Conservation (phyloP, 495 filamentous ascomycete species). For the Xylaria sp. region DNA sequence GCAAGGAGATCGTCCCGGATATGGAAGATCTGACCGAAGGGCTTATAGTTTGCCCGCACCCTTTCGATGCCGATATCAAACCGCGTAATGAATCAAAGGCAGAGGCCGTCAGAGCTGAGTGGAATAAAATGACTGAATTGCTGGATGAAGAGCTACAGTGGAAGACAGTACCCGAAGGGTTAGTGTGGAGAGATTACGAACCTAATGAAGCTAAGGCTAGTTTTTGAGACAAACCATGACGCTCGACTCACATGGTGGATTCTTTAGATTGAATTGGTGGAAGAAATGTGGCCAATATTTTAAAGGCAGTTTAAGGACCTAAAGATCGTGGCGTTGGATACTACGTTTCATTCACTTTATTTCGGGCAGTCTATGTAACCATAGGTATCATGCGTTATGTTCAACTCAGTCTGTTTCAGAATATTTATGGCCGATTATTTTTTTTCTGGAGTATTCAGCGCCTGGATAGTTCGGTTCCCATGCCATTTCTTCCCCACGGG, state of each 20-base stretch:
- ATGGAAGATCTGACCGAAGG: conserved; percentile 42
- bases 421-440: background rate
- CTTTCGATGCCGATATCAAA: conserved; percentile 33
- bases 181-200: conserved; percentile 36
- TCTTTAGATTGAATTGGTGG: background rate
- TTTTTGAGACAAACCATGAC: background rate
- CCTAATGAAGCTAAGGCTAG: conserved; percentile 24
- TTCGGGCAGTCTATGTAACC: background rate
- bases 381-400: background rate
- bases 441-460: background rate
- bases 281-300: background rate
- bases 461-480: background rate
- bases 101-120: conserved; percentile 38
- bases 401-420: background rate
- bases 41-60: conserved; percentile 31
- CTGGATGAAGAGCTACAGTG: conserved; percentile 38
- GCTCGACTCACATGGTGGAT: no score
- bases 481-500: no score
- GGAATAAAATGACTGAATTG: conserved; percentile 32
- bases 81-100: conserved; percentile 32
- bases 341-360: background rate
- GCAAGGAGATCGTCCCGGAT: conserved; percentile 41
- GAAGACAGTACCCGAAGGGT: conserved; percentile 33
- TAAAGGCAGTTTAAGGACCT: background rate
- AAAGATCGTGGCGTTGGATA: background rate